Conservation (phyloP, 2,329 filamentous ascomycete genomes). For the Ophiostoma fasciatum region DNA sequence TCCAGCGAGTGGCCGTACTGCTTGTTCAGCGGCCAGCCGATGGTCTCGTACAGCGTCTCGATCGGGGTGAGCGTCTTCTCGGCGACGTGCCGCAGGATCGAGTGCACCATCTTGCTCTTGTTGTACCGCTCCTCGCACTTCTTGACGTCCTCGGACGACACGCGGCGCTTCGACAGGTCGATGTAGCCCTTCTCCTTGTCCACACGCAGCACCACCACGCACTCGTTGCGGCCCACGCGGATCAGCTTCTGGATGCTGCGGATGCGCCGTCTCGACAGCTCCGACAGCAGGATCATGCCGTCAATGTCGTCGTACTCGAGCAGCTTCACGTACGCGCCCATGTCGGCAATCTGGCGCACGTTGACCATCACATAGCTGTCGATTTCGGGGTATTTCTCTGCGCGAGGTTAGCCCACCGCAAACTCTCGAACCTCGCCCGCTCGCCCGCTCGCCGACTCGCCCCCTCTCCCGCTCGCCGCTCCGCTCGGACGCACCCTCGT, state of each 20-base stretch:
- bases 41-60: constrained; percentile 82
- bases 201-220: constrained; percentile 94
- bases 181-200: constrained; percentile 99
- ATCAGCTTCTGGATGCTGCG: constrained; percentile 98
- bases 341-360: constrained; percentile 87
- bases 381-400: constrained; percentile 73
- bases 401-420: too few species aligned
- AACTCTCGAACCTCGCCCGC: too few species aligned
- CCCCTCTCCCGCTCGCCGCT: too few species aligned
- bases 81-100: constrained; percentile 96
- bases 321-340: constrained; percentile 99
- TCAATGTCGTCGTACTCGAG: constrained; percentile 99
- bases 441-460: too few species aligned
- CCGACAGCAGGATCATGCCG: constrained; percentile 97
- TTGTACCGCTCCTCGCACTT: constrained; percentile 99
- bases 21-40: constrained; percentile 95
- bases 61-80: constrained; percentile 95
- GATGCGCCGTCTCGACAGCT: constrained; percentile 95
- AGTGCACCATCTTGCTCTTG: constrained; percentile 99
- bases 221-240: constrained; percentile 92
- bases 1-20: constrained; percentile 95
- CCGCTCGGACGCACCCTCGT: constrained; percentile 20
- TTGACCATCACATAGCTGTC: constrained; percentile 99
- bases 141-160: constrained; percentile 91
- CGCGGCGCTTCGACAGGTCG: constrained; percentile 94